phyloP scores from a whole-genome alignment of 1,139 yeast genomes.

The Candida gigantensis region DNA sequence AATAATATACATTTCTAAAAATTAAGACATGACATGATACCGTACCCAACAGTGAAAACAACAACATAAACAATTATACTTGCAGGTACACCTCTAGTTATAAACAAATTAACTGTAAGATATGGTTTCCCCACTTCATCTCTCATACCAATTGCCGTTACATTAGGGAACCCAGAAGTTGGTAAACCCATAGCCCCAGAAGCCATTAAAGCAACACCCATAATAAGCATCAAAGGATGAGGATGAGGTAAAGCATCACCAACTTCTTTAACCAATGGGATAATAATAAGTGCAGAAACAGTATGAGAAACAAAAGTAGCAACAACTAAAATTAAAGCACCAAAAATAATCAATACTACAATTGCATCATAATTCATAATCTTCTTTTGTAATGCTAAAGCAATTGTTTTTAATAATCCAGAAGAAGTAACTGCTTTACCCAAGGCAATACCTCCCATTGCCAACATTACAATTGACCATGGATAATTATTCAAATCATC shows the following conservation, averaged over 20 bases:
- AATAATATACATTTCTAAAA: conserved; percentile 26
- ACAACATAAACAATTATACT: conserved; percentile 62
- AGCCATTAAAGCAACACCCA: conserved; percentile 82
- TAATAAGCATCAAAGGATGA: conserved; percentile 71
- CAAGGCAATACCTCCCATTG: conserved; percentile 95
- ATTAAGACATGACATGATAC: conserved; percentile 61
- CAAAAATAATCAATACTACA: conserved; percentile 72
- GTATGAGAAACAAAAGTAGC: conserved; percentile 97
- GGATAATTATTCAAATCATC: conserved; percentile 91
- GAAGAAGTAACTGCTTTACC: conserved; percentile 92
- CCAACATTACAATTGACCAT: conserved; percentile 90
- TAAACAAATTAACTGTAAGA: conserved; percentile 77
- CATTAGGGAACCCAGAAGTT: conserved; percentile 95
- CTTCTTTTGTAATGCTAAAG: conserved; percentile 60
- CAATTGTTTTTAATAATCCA: conserved; percentile 79
- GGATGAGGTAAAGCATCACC: conserved; percentile 74
- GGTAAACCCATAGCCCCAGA: conserved; percentile 96
- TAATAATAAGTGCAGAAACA: conserved; percentile 88
- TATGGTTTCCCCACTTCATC: conserved; percentile 89
- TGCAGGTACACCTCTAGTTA: conserved; percentile 86
- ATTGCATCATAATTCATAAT: conserved; percentile 66
- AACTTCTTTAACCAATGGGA: conserved; percentile 85
- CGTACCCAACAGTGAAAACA: conserved; percentile 78
- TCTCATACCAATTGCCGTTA: conserved; percentile 89
- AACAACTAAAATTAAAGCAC: conserved; percentile 71